Percentiles rank a stretch among this genome's conserved stretches.
Evolutionary conservation across 176 grass and related monocot species (phyloP).

Genomic region (Avena atlantica): DNA sequence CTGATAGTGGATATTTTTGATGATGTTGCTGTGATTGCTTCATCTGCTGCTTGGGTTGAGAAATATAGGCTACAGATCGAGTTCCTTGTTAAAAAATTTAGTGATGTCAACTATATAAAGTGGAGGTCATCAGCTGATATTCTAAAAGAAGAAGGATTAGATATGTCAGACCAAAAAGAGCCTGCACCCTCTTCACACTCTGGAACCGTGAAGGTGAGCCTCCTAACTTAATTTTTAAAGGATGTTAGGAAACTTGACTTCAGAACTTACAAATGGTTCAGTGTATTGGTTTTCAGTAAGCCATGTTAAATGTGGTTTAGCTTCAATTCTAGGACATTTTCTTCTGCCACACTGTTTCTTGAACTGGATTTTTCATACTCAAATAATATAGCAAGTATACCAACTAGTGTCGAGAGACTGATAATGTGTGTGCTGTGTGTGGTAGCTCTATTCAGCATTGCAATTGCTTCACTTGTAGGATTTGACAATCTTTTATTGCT

Average conservation of each 20-base stretch:
- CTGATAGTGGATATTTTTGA: conserved; percentile 93
- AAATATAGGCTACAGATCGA: conserved; percentile 93
- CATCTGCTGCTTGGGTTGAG: conserved; percentile 99
- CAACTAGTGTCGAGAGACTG: conserved; percentile 25
- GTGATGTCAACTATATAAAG: conserved; percentile 79
- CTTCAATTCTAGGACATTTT: not conserved
- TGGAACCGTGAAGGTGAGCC: conserved; percentile 67
- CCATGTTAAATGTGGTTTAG: not conserved
- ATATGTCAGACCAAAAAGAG: conserved; percentile 63
- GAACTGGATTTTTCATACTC: not conserved
- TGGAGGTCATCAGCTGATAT: conserved; percentile 90
- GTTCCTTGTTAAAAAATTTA: conserved; percentile 67
- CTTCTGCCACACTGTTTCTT: not conserved
- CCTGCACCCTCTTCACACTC: conserved; percentile 47
- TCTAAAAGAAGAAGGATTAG: conserved; percentile 94
- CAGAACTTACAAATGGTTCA: conserved; percentile 6
- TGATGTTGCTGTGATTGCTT: conserved; percentile 85
- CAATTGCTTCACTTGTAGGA: conserved; percentile 20
- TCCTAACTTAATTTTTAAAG: conserved; percentile 22
- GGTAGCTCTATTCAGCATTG: not conserved
- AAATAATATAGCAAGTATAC: conserved; percentile 9
- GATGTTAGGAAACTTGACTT: not conserved
- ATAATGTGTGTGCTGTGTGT: not conserved
- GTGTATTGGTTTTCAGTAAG: conserved; percentile 23
- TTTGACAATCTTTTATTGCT: conserved; percentile 6